A percentile compares a stretch with the other conserved stretches of the same genome.
These are phyloP conservation scores for Pythium scleroteichum DNA, from an alignment of 352 stramenopile genomes.

Conservation along the genomic window DNA sequence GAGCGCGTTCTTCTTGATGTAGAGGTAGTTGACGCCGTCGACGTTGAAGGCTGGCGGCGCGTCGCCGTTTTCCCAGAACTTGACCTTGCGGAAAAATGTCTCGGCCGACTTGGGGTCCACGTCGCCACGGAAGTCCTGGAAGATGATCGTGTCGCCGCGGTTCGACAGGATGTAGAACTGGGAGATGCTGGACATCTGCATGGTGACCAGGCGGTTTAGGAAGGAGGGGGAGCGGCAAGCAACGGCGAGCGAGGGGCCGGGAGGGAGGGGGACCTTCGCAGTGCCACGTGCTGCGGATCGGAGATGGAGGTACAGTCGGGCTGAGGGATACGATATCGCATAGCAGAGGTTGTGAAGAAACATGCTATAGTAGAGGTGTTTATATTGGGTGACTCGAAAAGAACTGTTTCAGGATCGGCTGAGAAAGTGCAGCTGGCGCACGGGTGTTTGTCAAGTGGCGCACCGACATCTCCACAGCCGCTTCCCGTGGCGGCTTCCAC, in stretches of 20 bases:
- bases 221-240: background rate
- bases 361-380: too few species aligned
- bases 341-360: too few species aligned
- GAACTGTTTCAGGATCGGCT: too few species aligned
- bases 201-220: background rate
- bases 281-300: constrained; percentile 17
- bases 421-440: too few species aligned
- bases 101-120: constrained; percentile 88
- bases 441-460: too few species aligned
- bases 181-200: constrained; percentile 82
- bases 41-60: constrained; percentile 97
- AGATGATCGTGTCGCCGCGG: constrained; percentile 98
- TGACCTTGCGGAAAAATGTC: constrained; percentile 99
- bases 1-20: constrained; percentile 97
- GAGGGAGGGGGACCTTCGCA: background rate
- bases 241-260: background rate
- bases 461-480: too few species aligned
- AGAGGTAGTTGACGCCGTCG: constrained; percentile 98
- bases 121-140: constrained; percentile 95
- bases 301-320: too few species aligned
- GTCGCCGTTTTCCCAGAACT: constrained; percentile 98
- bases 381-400: too few species aligned
- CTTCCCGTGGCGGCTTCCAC: too few species aligned
- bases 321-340: too few species aligned
- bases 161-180: constrained; percentile 99